Percentiles rank a stretch among this genome's conserved stretches.
phyloP scores from a whole-genome alignment of 192 early-diverging fungal genomes.

The Coemansia sp. region DNA sequence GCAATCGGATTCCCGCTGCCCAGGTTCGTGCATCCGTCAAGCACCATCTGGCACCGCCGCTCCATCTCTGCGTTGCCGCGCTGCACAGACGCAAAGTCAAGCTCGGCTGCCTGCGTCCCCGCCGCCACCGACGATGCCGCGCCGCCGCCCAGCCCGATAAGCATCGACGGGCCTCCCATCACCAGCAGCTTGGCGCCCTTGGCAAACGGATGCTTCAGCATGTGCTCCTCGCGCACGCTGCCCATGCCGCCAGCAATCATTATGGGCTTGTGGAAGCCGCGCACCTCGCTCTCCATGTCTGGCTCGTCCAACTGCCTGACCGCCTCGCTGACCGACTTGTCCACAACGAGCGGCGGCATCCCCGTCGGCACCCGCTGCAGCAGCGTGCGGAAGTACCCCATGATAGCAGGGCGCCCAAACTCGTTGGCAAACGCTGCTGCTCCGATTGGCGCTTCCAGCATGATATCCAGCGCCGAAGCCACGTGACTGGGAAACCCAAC shows the following conservation, averaged over 20 bases:
- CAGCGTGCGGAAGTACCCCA: constrained; percentile 98
- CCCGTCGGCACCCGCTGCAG: constrained; percentile 49
- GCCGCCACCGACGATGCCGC: constrained; percentile 94
- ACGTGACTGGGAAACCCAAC: constrained; percentile 87
- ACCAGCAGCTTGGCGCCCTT: constrained; percentile 83
- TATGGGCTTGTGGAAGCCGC: constrained; percentile 99
- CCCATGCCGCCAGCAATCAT: constrained; percentile 99
- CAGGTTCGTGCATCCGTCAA: constrained; percentile 86
- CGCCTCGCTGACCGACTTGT: background rate
- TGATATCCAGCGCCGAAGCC: constrained; percentile 91
- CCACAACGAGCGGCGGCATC: constrained; percentile 9
- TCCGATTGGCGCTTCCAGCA: constrained; percentile 97
- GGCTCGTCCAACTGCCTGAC: constrained; percentile 45
- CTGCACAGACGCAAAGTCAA: constrained; percentile 99
- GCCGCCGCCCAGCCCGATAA: constrained; percentile 98
- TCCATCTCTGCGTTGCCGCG: constrained; percentile 99
- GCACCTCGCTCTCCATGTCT: constrained; percentile 62
- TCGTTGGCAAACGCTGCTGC: constrained; percentile 99
- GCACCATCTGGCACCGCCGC: constrained; percentile 93
- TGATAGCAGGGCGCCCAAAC: constrained; percentile 92
- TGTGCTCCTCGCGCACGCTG: constrained; percentile 84
- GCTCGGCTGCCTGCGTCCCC: constrained; percentile 79
- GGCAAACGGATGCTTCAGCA: constrained; percentile 81
- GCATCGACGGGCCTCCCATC: constrained; percentile 94
- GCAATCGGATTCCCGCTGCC: constrained; percentile 83